Conservation (phyloP, 176 grass and related monocot species). For the Cenchrus fungigraminus region DNA sequence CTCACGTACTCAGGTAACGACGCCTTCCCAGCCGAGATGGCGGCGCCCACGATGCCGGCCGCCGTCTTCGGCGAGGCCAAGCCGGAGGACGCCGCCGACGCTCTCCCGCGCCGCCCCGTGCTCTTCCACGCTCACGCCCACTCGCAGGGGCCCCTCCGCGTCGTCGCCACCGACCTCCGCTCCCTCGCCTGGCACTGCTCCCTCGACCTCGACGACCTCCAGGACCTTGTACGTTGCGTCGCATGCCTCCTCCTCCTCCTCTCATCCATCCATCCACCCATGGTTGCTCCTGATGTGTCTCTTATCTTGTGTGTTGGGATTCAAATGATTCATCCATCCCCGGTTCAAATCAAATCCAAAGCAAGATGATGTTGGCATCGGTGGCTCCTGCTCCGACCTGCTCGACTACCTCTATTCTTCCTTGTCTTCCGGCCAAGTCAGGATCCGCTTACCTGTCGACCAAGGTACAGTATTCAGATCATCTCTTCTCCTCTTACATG, state of each 20-base stretch:
- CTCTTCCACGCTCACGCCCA: conserved; percentile 46
- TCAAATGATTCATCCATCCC: not conserved
- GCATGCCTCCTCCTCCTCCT: not conserved
- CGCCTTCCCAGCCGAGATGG: not conserved
- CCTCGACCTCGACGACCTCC: conserved; percentile 65
- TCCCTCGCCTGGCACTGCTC: conserved; percentile 63
- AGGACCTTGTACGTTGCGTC: conserved; percentile 65
- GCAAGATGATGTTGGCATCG: conserved; percentile 89
- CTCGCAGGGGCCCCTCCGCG: conserved; percentile 40
- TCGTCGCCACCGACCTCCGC: conserved; percentile 75
- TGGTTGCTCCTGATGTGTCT: not conserved
- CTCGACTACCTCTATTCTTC: conserved; percentile 75
- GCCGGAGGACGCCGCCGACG: conserved; percentile 11
- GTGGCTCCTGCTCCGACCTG: conserved; percentile 83
- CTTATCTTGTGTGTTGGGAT: not conserved
- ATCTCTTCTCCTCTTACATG: not conserved
- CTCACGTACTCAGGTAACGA: not conserved
- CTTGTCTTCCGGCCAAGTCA: conserved; percentile 64
- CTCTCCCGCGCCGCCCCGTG: conserved; percentile 20
- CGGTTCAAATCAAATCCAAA: conserved; percentile 41
- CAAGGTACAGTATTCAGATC: conserved; percentile 4
- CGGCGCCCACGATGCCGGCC: conserved; percentile 25
- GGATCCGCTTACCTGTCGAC: conserved; percentile 42
- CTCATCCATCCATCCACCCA: not conserved
- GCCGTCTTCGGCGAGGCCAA: conserved; percentile 67